A percentile compares a stretch with the other conserved stretches of the same genome.
Conservation (phyloP, 306 rosid species). For the Quercus glauca region DNA sequence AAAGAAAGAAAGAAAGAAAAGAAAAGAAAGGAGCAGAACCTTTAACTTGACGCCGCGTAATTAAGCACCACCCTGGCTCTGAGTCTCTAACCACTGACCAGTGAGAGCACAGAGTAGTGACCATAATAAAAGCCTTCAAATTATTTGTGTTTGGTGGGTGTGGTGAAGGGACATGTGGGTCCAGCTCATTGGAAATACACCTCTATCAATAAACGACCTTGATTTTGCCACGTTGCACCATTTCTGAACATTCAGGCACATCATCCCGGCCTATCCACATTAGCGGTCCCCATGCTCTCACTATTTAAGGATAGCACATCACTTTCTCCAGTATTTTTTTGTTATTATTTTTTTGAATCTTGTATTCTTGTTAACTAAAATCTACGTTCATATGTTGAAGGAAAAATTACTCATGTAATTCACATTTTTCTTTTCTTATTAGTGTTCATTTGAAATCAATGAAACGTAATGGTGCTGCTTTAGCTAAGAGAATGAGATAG, state of each 20-base stretch:
- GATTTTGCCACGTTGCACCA: slow-evolving; percentile 26
- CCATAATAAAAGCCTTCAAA: not conserved
- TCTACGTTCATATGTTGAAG: no score
- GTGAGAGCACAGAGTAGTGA: not conserved
- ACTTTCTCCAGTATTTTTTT: no score
- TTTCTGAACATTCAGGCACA: not conserved
- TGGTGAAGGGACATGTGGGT: slow-evolving; percentile 9
- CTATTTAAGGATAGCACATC: not conserved
- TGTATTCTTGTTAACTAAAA: no score
- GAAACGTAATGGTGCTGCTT: no score
- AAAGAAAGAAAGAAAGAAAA: no score
- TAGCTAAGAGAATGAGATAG: no score
- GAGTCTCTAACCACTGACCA: not conserved
- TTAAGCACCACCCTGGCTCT: not conserved
- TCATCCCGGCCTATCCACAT: not conserved
- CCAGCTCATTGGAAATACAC: slow-evolving; percentile 44
- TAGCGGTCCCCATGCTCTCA: not conserved
- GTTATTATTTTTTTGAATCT: not conserved
- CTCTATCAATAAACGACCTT: not conserved
- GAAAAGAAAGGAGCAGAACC: not conserved
- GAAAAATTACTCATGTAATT: no score
- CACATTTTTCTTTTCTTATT: no score
- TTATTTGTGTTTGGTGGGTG: not conserved
- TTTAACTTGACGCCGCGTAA: slow-evolving; percentile 54
- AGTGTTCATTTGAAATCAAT: no score